These are phyloP conservation scores for Podosphaera fusca DNA, from an alignment of 2,329 filamentous ascomycete species.

Conservation along the genomic window DNA sequence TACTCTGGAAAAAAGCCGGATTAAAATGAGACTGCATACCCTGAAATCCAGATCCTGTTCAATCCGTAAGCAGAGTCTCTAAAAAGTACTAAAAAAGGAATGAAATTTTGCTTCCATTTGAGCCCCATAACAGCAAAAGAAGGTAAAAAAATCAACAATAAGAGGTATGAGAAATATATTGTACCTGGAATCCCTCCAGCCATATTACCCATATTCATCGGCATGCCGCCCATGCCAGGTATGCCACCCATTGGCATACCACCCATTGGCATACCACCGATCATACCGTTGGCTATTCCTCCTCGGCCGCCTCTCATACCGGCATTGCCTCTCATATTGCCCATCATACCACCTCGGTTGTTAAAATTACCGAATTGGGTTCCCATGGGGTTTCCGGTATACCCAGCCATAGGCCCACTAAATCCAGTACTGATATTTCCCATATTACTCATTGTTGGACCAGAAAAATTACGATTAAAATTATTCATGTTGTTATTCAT, in stretches of 20 bases:
- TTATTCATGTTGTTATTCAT: conserved; percentile 25
- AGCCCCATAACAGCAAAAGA: too few relatives aligned
- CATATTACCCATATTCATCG: conserved; percentile 24
- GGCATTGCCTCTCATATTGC: conserved; percentile 27
- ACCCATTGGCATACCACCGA: conserved; percentile 28
- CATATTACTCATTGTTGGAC: conserved; percentile 22
- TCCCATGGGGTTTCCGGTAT: conserved; percentile 20
- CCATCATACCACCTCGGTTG: conserved; percentile 28
- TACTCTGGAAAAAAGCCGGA: conserved; percentile 43
- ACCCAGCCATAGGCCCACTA: conserved; percentile 21
- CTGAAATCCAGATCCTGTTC: conserved; percentile 32
- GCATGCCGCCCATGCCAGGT: conserved; percentile 19
- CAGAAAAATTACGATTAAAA: conserved; percentile 27
- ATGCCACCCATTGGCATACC: conserved; percentile 28
- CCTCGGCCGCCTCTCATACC: conserved; percentile 25
- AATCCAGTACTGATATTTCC: conserved; percentile 23
- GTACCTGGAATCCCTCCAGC: conserved; percentile 33
- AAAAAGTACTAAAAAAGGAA: neutral
- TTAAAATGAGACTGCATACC: conserved; percentile 49
- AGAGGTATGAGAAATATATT: neutral
- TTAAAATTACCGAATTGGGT: conserved; percentile 29
- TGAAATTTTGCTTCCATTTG: neutral
- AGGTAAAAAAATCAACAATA: neutral
- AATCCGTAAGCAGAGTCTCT: neutral
- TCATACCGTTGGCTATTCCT: conserved; percentile 22